phyloP scores from a whole-genome alignment of 768 basidiomycete species.

The Lactifluus piperatus region DNA sequence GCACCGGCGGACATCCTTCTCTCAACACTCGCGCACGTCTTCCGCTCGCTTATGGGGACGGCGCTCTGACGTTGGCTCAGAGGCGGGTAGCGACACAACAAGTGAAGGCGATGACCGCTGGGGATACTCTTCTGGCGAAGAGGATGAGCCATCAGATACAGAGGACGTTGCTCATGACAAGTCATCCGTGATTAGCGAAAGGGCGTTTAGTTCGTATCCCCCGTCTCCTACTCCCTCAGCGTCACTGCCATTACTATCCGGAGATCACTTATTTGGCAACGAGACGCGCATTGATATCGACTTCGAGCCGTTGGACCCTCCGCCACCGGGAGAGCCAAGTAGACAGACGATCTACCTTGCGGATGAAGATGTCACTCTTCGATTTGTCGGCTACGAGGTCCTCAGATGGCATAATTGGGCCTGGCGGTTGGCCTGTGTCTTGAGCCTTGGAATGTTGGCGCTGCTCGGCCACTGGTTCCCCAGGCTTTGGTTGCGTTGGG shows the following conservation, averaged over 20 bases:
- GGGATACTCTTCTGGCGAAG: conserved; percentile 89
- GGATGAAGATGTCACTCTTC: conserved; percentile 85
- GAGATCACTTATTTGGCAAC: conserved; percentile 77
- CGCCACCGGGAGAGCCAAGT: conserved; percentile 74
- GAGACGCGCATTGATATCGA: conserved; percentile 77
- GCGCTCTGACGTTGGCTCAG: conserved; percentile 49
- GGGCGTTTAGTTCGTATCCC: conserved; percentile 65
- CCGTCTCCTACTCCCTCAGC: conserved; percentile 45
- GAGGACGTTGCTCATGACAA: conserved; percentile 31
- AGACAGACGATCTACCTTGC: conserved; percentile 77
- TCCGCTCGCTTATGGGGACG: conserved; percentile 42
- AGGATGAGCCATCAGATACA: conserved; percentile 43
- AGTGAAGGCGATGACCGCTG: conserved; percentile 59
- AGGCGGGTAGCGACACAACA: conserved; percentile 49
- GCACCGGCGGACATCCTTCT: conserved; percentile 45
- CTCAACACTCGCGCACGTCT: conserved; percentile 47
- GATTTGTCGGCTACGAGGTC: conserved; percentile 79
- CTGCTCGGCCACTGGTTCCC: conserved; percentile 94
- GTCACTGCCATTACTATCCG: conserved; percentile 57
- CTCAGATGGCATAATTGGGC: conserved; percentile 49
- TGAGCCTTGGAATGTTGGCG: conserved; percentile 63
- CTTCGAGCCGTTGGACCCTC: conserved; percentile 54
- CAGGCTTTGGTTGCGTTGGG: conserved; percentile 81
- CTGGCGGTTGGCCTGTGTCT: conserved; percentile 64
- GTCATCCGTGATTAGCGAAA: conserved; percentile 41